Conservation (phyloP, 352 stramenopile species). For the Phytophthora ohioensis region DNA sequence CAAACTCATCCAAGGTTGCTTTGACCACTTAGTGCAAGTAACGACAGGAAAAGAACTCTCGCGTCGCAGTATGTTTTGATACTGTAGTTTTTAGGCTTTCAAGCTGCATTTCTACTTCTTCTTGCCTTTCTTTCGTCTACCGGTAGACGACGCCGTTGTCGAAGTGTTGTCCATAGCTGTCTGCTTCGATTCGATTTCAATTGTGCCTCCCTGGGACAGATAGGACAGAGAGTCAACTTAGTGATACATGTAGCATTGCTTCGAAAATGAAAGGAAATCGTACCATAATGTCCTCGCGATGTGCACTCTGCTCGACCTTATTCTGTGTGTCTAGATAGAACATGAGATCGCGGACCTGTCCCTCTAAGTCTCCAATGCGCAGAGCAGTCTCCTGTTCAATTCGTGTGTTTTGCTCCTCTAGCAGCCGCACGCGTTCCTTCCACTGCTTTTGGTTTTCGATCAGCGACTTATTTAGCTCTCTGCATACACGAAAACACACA, state of each 20-base stretch:
- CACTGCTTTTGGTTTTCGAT: slow-evolving; percentile 91
- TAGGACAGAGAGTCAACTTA: neutral
- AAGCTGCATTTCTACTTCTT: slow-evolving; percentile 29
- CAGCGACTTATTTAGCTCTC: slow-evolving; percentile 88
- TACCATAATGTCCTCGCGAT: slow-evolving; percentile 87
- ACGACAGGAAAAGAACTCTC: neutral
- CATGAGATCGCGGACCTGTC: slow-evolving; percentile 90
- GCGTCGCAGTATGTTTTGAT: neutral
- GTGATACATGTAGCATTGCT: neutral
- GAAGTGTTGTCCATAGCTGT: slow-evolving; percentile 22
- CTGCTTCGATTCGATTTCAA: slow-evolving; percentile 70
- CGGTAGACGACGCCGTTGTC: slow-evolving; percentile 19
- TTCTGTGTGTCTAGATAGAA: slow-evolving; percentile 91
- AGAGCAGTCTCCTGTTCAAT: slow-evolving; percentile 66
- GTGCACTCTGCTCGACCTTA: slow-evolving; percentile 82
- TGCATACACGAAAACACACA: slow-evolving; percentile 29
- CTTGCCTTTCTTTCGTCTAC: slow-evolving; percentile 37
- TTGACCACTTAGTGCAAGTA: neutral
- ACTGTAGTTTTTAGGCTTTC: neutral
- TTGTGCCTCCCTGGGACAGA: slow-evolving; percentile 64
- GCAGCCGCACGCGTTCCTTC: slow-evolving; percentile 77
- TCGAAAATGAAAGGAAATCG: slow-evolving; percentile 10
- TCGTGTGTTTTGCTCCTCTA: slow-evolving; percentile 76
- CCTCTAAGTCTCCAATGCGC: slow-evolving; percentile 80
- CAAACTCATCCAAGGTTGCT: too few relatives aligned